Base-by-base conservation (phyloP, 352 stramenopile genomes). In the Phytophthora podocarpi region DNA sequence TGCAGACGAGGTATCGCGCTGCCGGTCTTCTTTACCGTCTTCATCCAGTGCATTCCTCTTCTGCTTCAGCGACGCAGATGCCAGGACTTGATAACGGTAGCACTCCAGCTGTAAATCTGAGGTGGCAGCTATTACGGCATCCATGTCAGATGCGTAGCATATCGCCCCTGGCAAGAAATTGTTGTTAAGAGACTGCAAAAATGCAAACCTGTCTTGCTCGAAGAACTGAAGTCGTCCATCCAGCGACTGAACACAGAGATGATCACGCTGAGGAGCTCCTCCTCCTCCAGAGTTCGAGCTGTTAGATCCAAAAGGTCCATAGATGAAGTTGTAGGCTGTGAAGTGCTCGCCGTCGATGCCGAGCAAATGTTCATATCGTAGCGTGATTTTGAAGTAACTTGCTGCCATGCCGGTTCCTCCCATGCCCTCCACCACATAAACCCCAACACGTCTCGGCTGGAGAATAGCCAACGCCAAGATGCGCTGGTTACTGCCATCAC, bases 161-260 rank as follows among this genome's bases (percentile, higher is more conserved):
- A 98, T 57, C 2, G 87, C 70, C 6, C 89, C 89, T 0, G 91
- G 89, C 0, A 96, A 53, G 34, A 98, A 82, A 42, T 76, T 87
- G 46, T 90, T 82, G 50, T 91, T 90, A 2, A 97, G 68, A 15
- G 90, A 76, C 48, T 94, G 72, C 39, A 93, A 60, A 70, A 97
- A 98, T 2, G 89, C 84, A 61, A 93, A 86, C 2, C 86, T 76
- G 40, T 97, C 90, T 55, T 97, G 91, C 62, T 98, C 90, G 40
- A 97, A 97, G 47, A 98, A 91, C 60, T 97, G 87, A n/a, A 98
- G 68, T 4, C 90, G 76, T 0, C 91, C 88, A 63, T 98, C 91
- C 37, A 98, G 82, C 34, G 85, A 94, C 68, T 97, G 91, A 7
- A 98, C 89, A n/a, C 85, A 93, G 4, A 98, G 60, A 51, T 96